These are phyloP conservation scores for Astragalus glycyphyllos DNA, from an alignment of 306 rosid genomes.

Conservation along the genomic window DNA sequence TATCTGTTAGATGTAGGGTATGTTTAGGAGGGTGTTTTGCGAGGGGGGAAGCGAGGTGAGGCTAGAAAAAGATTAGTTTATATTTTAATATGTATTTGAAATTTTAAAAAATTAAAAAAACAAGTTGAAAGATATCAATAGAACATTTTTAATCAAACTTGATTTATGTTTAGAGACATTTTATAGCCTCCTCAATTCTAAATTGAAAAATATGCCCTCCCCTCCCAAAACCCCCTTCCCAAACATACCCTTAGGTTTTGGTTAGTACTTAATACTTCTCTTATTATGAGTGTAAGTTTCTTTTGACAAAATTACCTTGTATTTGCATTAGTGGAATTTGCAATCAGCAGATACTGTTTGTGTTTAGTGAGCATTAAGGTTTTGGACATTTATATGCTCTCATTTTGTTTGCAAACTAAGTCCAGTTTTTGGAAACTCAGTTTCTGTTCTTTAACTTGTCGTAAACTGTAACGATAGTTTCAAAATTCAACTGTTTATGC, in stretches of 20 bases:
- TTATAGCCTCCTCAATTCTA: too few relatives aligned
- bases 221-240: too few relatives aligned
- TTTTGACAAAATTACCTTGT: background rate
- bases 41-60: too few relatives aligned
- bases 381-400: background rate
- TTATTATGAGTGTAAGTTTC: background rate
- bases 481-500: background rate
- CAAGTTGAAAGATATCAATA: too few relatives aligned
- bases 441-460: background rate
- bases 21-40: too few relatives aligned
- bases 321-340: background rate
- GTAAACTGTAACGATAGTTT: background rate
- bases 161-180: too few relatives aligned
- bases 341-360: conserved; percentile 20
- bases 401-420: background rate
- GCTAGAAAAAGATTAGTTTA: too few relatives aligned
- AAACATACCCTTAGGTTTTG: background rate
- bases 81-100: too few relatives aligned
- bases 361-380: background rate
- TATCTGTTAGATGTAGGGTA: too few relatives aligned
- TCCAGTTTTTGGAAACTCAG: background rate
- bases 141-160: too few relatives aligned
- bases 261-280: background rate
- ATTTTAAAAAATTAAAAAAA: too few relatives aligned
- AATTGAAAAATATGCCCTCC: too few relatives aligned